Evolutionary conservation across 306 rosid species (phyloP).

Genomic region (Canavalia gladiata): DNA sequence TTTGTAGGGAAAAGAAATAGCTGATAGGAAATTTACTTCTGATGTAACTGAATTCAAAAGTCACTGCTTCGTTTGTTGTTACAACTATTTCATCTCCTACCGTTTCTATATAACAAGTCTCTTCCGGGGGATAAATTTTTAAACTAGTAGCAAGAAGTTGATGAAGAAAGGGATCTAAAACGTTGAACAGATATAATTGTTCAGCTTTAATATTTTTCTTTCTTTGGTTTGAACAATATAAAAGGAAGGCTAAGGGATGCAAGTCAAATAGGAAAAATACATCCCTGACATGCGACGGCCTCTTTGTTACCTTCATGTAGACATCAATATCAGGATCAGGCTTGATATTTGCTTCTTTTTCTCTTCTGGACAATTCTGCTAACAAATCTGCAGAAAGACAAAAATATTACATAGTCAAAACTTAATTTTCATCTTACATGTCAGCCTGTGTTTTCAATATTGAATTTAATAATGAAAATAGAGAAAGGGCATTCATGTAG

Average conservation of each 20-base stretch:
- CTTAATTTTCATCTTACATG: not conserved
- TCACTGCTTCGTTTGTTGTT: not conserved
- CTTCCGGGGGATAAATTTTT: not conserved
- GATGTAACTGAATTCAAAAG: not conserved
- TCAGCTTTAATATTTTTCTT: not conserved
- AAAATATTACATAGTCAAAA: not conserved
- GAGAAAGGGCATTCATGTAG: not conserved
- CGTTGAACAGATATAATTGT: not conserved
- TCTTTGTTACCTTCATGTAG: constrained; percentile 67
- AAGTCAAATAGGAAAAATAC: constrained; percentile 3
- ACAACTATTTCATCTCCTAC: not conserved
- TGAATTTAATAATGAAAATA: constrained; percentile 12
- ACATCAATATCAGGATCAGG: constrained; percentile 77
- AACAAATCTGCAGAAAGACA: constrained; percentile 58
- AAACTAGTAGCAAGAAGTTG: not conserved
- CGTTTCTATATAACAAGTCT: not conserved
- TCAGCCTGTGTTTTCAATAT: not conserved
- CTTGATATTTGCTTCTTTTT: constrained; percentile 49
- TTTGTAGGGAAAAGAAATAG: not conserved
- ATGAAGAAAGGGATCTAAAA: not conserved
- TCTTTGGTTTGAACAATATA: not conserved
- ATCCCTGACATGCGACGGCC: not conserved
- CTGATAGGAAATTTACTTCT: not conserved
- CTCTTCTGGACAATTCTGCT: constrained; percentile 72
- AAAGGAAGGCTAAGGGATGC: not conserved